A percentile compares a stretch with the other conserved stretches of the same genome.
Evolutionary conservation across 805 yeast species (phyloP).

Genomic region (Wickerhamomyces chambardii): DNA sequence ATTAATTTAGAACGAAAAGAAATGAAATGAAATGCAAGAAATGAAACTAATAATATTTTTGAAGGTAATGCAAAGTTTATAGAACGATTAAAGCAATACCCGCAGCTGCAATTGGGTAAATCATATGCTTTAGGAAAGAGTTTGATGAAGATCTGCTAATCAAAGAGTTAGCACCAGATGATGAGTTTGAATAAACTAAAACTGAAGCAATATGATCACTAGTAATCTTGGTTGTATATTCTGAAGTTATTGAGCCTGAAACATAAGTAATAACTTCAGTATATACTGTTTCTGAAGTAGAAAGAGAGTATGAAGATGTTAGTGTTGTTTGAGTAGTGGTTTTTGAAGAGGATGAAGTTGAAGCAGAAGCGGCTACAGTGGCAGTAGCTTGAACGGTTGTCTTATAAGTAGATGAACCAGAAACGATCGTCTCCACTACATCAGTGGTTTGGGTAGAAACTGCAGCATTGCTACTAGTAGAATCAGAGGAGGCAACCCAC

Average conservation of each 20-base stretch:
- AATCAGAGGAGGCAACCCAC: constrained; percentile 4
- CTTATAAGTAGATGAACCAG: not conserved
- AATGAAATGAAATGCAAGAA: too few species aligned
- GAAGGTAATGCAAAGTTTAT: not conserved
- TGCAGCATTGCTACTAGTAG: not conserved
- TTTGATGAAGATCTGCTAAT: not conserved
- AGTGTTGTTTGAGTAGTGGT: too few species aligned
- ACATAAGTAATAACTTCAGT: not conserved
- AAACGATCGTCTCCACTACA: not conserved
- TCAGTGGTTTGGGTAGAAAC: constrained; percentile 1
- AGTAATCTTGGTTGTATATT: not conserved
- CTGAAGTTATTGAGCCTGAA: not conserved
- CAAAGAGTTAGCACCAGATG: constrained; percentile 1
- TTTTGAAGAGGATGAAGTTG: not conserved
- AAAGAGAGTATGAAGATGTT: not conserved
- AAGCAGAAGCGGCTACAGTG: not conserved
- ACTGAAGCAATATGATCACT: not conserved
- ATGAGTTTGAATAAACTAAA: not conserved
- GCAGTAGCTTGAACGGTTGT: not conserved
- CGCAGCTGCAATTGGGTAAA: not conserved
- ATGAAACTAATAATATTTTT: too few species aligned
- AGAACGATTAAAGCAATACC: constrained; percentile 1
- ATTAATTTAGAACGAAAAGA: too few species aligned
- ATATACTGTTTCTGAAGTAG: not conserved
- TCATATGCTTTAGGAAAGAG: not conserved